phyloP scores from a whole-genome alignment of 2,329 filamentous ascomycete species.

The Monilinia aucupariae region DNA sequence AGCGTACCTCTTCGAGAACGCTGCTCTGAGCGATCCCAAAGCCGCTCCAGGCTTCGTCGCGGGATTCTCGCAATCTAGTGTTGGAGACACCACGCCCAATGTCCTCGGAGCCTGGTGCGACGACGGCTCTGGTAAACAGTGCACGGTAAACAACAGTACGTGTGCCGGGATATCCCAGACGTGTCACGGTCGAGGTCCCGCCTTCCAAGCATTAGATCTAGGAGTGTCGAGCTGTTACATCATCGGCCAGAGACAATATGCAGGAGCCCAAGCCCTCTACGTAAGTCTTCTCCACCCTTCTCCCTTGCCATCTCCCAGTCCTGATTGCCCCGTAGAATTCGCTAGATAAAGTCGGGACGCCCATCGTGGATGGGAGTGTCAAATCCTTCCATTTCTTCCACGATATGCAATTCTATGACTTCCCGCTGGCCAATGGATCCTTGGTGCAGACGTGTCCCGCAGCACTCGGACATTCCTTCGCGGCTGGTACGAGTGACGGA shows the following conservation, averaged over 20 bases:
- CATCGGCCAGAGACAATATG: conserved; percentile 65
- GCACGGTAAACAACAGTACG: conserved; percentile 74
- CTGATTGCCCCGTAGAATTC: conserved; percentile 22
- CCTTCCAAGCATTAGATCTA: conserved; percentile 60
- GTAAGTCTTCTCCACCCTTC: conserved; percentile 29
- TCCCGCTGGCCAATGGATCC: conserved; percentile 67
- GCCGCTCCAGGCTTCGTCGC: conserved; percentile 72
- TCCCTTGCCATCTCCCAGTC: background rate
- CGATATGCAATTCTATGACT: conserved; percentile 72
- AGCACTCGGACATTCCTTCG: conserved; percentile 84
- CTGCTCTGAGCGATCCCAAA: conserved; percentile 47
- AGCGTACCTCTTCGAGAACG: conserved; percentile 74
- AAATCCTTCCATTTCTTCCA: conserved; percentile 80
- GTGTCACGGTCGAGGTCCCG: conserved; percentile 69
- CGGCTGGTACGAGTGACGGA: conserved; percentile 84
- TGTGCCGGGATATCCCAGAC: conserved; percentile 52
- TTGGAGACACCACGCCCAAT: conserved; percentile 87
- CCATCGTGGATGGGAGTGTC: conserved; percentile 60
- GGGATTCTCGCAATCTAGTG: conserved; percentile 85
- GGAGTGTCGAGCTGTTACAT: conserved; percentile 71
- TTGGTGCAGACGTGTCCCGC: conserved; percentile 72
- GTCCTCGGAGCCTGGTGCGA: conserved; percentile 83
- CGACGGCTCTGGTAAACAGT: conserved; percentile 68
- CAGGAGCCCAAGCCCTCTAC: conserved; percentile 54
- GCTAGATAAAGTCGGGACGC: conserved; percentile 32